phyloP scores from a whole-genome alignment of 1,284 basidiomycete species.

The Trichosporon asahii region DNA sequence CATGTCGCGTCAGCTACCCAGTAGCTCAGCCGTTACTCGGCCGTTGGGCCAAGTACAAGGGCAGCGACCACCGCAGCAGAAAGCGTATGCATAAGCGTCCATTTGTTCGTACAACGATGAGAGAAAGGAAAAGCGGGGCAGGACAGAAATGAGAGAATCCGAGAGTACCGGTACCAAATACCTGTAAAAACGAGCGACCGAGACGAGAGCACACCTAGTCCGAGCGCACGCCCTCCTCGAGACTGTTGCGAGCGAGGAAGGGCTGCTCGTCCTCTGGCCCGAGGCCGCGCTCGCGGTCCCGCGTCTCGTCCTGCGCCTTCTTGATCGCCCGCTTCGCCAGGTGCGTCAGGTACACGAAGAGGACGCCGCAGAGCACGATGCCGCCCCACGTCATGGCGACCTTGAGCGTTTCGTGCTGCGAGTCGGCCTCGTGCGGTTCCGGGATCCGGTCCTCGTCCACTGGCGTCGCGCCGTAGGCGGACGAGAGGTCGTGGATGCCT shows the following conservation, averaged over 20 bases:
- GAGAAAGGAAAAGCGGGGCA: background rate
- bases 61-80: too few relatives aligned
- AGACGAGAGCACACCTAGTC: background rate
- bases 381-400: conserved; percentile 43
- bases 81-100: conserved; percentile 5
- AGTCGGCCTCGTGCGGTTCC: conserved; percentile 14
- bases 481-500: conserved; percentile 41
- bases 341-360: conserved; percentile 55
- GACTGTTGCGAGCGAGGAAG: conserved; percentile 17
- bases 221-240: conserved; percentile 12
- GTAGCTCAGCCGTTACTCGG: too few relatives aligned
- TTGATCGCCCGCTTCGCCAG: conserved; percentile 51
- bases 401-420: conserved; percentile 33
- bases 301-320: conserved; percentile 37
- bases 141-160: background rate
- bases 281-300: conserved; percentile 3
- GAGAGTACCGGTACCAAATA: background rate
- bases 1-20: background rate
- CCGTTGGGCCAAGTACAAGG: too few relatives aligned
- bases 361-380: conserved; percentile 50
- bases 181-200: background rate
- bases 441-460: background rate
- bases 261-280: conserved; percentile 24
- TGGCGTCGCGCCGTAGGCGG: conserved; percentile 17
- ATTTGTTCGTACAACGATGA: conserved; percentile 1